Evolutionary conservation across 306 rosid species (phyloP).

Genomic region (Gastrolobium bilobum): DNA sequence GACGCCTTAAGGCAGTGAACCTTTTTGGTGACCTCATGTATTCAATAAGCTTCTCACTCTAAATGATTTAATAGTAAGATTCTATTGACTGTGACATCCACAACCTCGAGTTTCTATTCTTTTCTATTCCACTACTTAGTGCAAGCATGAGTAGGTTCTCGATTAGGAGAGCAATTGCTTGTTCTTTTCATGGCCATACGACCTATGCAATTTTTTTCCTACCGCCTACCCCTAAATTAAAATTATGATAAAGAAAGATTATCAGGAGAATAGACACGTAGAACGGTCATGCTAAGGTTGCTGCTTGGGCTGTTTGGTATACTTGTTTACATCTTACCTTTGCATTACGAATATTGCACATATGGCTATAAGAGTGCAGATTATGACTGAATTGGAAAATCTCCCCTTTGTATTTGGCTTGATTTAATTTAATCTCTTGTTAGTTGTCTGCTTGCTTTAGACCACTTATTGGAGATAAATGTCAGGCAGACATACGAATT

Average conservation of each 20-base stretch:
- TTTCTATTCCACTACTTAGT: constrained; percentile 37
- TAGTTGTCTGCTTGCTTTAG: constrained; percentile 35
- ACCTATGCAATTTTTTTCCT: constrained; percentile 39
- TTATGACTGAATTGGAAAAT: constrained; percentile 41
- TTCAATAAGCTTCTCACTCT: constrained; percentile 23
- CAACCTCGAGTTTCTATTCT: constrained; percentile 37
- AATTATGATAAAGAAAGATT: constrained; percentile 4
- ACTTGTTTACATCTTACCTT: constrained; percentile 51
- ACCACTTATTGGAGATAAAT: constrained; percentile 49
- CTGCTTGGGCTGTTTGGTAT: constrained; percentile 39
- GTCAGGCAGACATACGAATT: constrained; percentile 36
- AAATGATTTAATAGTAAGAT: constrained; percentile 6
- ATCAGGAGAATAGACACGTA: constrained; percentile 47
- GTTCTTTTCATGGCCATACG: constrained; percentile 44
- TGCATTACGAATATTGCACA: constrained; percentile 41
- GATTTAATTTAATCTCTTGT: constrained; percentile 35
- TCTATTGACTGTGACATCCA: constrained; percentile 39
- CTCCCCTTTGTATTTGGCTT: constrained; percentile 19
- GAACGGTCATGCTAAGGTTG: constrained; percentile 36
- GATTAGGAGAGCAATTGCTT: constrained; percentile 42
- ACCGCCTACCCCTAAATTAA: background rate
- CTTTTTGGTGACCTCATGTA: constrained; percentile 17
- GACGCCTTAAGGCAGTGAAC: background rate
- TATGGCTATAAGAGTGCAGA: constrained; percentile 36
- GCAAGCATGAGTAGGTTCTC: constrained; percentile 40